Evolutionary conservation across 768 basidiomycete genomes (phyloP).

Genomic region (Serendipita sp.): DNA sequence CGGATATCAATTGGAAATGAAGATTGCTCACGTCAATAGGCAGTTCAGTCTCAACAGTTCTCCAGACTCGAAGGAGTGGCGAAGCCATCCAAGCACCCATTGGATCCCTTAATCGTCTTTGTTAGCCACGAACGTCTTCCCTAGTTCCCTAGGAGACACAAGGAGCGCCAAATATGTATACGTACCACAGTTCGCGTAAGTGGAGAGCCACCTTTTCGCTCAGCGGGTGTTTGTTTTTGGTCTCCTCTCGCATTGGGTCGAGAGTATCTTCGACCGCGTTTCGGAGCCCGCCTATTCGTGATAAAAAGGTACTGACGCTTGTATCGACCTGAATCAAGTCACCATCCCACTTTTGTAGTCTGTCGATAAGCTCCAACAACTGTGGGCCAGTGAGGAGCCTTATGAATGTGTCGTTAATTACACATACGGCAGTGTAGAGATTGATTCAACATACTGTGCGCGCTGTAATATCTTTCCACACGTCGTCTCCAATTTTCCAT

Average conservation of each 20-base stretch:
- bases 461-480: background rate
- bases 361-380: background rate
- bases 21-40: background rate
- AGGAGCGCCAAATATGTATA: no score
- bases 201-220: background rate
- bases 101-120: background rate
- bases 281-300: background rate
- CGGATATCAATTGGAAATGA: background rate
- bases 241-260: background rate
- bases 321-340: background rate
- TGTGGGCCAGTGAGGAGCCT: slow-evolving; percentile 2
- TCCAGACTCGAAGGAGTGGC: background rate
- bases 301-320: background rate
- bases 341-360: background rate
- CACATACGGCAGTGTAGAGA: background rate
- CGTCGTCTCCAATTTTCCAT: background rate
- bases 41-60: background rate
- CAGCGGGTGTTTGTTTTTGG: background rate
- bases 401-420: background rate
- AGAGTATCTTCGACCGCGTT: background rate
- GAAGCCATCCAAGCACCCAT: background rate
- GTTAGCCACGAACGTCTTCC: background rate
- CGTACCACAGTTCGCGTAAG: background rate
- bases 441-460: background rate
- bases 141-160: background rate